A percentile compares a stretch with the other conserved stretches of the same genome.
Evolutionary conservation across 2,329 filamentous ascomycete species (phyloP).

Genomic region (Dothideomycetidae sp.): DNA sequence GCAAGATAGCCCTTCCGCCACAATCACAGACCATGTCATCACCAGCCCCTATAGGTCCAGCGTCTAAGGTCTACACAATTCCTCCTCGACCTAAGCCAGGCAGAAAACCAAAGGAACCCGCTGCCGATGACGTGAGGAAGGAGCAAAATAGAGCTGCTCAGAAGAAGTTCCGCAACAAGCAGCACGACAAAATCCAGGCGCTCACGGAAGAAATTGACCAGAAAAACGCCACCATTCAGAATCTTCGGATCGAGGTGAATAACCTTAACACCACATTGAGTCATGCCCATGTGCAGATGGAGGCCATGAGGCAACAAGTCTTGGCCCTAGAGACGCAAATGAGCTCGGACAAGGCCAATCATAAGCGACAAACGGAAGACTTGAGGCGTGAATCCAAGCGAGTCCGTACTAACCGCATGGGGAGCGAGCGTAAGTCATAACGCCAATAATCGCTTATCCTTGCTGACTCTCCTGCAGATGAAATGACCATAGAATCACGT

Average conservation of each 20-base stretch:
- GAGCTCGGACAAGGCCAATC: background rate
- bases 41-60: conserved; percentile 7
- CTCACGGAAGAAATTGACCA: conserved; percentile 33
- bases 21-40: background rate
- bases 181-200: conserved; percentile 69
- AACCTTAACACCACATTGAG: conserved; percentile 88
- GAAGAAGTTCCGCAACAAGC: conserved; percentile 74
- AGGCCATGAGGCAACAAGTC: background rate
- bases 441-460: background rate
- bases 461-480: background rate
- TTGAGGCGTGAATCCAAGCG: background rate
- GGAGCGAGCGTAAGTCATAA: conserved; percentile 1
- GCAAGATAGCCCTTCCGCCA: background rate
- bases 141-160: conserved; percentile 89
- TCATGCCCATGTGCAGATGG: conserved; percentile 27
- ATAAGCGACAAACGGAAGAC: background rate
- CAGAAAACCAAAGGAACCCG: conserved; percentile 63
- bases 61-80: conserved; percentile 17
- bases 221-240: conserved; percentile 21
- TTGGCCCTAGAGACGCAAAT: background rate
- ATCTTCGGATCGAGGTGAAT: conserved; percentile 66
- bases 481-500: background rate
- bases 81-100: conserved; percentile 49
- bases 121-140: conserved; percentile 84
- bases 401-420: background rate